Conservation (phyloP, 78 protist genomes). For the Tieghemostelium lacteum region DNA sequence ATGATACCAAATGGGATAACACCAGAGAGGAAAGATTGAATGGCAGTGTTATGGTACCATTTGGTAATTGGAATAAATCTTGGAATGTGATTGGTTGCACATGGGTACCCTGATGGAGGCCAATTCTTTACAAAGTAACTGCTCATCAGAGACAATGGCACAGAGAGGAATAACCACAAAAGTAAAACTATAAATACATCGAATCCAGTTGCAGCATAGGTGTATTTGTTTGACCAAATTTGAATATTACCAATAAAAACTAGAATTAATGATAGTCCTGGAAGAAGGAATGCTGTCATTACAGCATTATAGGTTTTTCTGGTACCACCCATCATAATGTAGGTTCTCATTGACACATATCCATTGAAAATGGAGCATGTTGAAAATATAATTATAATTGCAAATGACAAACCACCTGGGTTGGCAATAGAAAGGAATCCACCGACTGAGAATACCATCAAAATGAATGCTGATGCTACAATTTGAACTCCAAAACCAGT, state of each 20-base stretch:
- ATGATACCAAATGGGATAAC: constrained; percentile 30
- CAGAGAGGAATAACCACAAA: constrained; percentile 43
- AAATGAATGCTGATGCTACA: constrained; percentile 2
- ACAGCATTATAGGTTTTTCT: constrained; percentile 47
- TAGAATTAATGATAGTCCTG: constrained; percentile 16
- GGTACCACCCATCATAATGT: constrained; percentile 67
- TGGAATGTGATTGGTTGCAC: constrained; percentile 47
- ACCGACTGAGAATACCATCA: constrained; percentile 47
- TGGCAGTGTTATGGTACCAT: constrained; percentile 33
- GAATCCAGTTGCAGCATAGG: constrained; percentile 18
- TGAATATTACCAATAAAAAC: constrained; percentile 27
- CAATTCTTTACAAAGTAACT: constrained; percentile 65
- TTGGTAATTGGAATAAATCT: constrained; percentile 37
- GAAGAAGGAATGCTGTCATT: constrained; percentile 29
- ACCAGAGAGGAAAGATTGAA: constrained; percentile 11
- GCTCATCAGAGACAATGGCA: constrained; percentile 35
- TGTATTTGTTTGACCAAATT: constrained; percentile 30
- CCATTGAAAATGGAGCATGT: constrained; percentile 36
- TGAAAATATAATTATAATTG: constrained; percentile 15
- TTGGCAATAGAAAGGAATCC: constrained; percentile 45
- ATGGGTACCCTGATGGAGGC: constrained; percentile 80
- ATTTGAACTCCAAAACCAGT: constrained; percentile 58
- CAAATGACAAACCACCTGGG: constrained; percentile 31
- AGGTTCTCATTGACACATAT: constrained; percentile 64
- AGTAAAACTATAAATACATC: constrained; percentile 19